Conservation (phyloP, 2,329 filamentous ascomycete genomes). For the Neonectria faginata region DNA sequence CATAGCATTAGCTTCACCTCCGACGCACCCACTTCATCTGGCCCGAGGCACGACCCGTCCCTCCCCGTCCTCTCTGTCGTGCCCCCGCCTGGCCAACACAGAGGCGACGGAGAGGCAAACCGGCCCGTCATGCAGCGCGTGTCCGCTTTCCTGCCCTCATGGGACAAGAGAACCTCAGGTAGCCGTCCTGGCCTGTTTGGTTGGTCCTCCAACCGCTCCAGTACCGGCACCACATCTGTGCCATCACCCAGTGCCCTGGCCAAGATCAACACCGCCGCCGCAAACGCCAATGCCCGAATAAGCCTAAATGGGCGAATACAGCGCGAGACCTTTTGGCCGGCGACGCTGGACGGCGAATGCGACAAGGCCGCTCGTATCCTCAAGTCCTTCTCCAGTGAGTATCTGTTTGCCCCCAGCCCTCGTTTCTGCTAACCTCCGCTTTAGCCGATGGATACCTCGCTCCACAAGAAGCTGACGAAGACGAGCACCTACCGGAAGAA, state of each 20-base stretch:
- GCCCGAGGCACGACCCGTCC: conserved; percentile 15
- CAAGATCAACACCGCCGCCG: conserved; percentile 51
- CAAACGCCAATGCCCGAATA: conserved; percentile 43
- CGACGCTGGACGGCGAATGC: conserved; percentile 86
- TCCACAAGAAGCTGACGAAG: conserved; percentile 53
- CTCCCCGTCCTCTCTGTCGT: conserved; percentile 48
- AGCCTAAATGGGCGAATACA: conserved; percentile 46
- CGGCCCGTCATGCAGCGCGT: conserved; percentile 57
- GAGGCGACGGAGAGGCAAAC: conserved; percentile 51
- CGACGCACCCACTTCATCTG: conserved; percentile 48
- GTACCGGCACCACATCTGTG: conserved; percentile 36
- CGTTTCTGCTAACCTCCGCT: conserved; percentile 35
- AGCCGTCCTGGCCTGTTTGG: conserved; percentile 53
- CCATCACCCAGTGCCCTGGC: conserved; percentile 41
- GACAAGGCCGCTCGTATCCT: conserved; percentile 92
- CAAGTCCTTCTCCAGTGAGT: conserved; percentile 86
- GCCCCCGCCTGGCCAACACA: conserved; percentile 48
- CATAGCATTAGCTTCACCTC: conserved; percentile 31
- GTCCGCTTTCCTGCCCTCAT: conserved; percentile 58
- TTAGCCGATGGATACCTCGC: conserved; percentile 68
- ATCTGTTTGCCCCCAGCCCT: conserved; percentile 8
- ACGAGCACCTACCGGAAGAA: conserved; percentile 46
- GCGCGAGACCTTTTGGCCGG: conserved; percentile 84
- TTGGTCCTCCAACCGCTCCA: conserved; percentile 64
- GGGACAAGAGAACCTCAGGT: conserved; percentile 57